phyloP scores from a whole-genome alignment of 768 basidiomycete species.

The Trametopsis cervina region DNA sequence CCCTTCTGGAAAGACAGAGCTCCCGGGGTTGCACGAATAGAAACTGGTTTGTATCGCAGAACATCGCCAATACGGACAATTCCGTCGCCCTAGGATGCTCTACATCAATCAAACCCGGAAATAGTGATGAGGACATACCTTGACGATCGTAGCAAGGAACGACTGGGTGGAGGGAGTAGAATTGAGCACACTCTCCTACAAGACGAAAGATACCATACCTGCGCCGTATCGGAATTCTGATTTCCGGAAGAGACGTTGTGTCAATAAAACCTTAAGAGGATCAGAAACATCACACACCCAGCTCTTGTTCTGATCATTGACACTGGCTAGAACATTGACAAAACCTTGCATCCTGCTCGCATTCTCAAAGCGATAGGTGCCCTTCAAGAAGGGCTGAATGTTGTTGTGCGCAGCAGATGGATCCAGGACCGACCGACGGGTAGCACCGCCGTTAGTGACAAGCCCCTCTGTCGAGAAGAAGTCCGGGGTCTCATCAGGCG shows the following conservation, averaged over 20 bases:
- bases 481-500: constrained; percentile 10
- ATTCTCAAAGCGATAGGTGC: constrained; percentile 20
- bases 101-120: not conserved
- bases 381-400: constrained; percentile 18
- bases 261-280: not conserved
- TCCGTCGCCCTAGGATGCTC: constrained; percentile 18
- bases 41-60: constrained; percentile 19
- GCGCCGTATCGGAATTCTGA: constrained; percentile 22
- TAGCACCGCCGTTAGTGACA: constrained; percentile 14
- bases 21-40: not conserved
- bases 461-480: constrained; percentile 19
- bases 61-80: constrained; percentile 27
- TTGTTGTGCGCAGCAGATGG: constrained; percentile 24
- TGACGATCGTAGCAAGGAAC: constrained; percentile 21
- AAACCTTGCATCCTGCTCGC: constrained; percentile 21
- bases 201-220: constrained; percentile 16
- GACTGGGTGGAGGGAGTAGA: constrained; percentile 11
- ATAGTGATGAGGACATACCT: constrained; percentile 12
- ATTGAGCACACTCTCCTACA: not conserved
- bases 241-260: no score
- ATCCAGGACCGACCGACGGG: constrained; percentile 8
- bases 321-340: constrained; percentile 18
- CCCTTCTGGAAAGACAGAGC: constrained; percentile 27
- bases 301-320: constrained; percentile 17
- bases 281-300: constrained; percentile 16